Evolutionary conservation across 2,329 filamentous ascomycete species (phyloP).

Genomic region (Colletotrichum tropicicola): DNA sequence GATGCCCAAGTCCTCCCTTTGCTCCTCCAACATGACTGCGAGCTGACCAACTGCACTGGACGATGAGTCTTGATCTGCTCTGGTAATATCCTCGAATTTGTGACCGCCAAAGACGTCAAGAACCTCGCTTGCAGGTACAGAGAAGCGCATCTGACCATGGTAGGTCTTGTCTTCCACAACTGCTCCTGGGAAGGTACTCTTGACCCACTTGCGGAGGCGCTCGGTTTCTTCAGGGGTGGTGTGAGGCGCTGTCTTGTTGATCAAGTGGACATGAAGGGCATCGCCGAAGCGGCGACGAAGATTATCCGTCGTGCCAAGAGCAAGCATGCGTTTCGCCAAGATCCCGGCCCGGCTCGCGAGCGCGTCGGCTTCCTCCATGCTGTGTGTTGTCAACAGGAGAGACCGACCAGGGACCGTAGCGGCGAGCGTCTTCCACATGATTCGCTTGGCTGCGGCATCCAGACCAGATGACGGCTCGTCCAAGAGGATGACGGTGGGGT

Average conservation of each 20-base stretch:
- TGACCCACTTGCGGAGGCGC: conserved; percentile 72
- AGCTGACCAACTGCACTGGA: conserved; percentile 71
- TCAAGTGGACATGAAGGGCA: conserved; percentile 82
- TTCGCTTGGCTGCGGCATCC: conserved; percentile 88
- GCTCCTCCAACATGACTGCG: conserved; percentile 77
- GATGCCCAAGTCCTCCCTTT: conserved; percentile 74
- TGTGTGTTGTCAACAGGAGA: conserved; percentile 89
- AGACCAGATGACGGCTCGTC: conserved; percentile 91
- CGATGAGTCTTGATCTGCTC: conserved; percentile 38
- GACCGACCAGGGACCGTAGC: conserved; percentile 80
- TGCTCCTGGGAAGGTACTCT: conserved; percentile 67
- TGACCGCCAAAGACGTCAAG: conserved; percentile 31
- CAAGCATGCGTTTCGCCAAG: conserved; percentile 85
- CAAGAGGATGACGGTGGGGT: conserved; percentile 85
- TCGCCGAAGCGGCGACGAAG: conserved; percentile 81
- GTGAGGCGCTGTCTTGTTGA: conserved; percentile 78
- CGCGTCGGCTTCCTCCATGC: conserved; percentile 94
- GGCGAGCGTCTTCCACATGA: conserved; percentile 90
- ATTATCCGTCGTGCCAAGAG: conserved; percentile 78
- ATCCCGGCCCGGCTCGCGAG: conserved; percentile 87
- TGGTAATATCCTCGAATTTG: conserved; percentile 32
- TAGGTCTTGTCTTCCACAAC: conserved; percentile 78
- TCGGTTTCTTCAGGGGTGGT: conserved; percentile 76
- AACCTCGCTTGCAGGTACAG: conserved; percentile 65
- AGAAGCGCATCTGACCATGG: conserved; percentile 90